phyloP scores from a whole-genome alignment of 192 early-diverging fungal species.

The Lobosporangium transversale region DNA sequence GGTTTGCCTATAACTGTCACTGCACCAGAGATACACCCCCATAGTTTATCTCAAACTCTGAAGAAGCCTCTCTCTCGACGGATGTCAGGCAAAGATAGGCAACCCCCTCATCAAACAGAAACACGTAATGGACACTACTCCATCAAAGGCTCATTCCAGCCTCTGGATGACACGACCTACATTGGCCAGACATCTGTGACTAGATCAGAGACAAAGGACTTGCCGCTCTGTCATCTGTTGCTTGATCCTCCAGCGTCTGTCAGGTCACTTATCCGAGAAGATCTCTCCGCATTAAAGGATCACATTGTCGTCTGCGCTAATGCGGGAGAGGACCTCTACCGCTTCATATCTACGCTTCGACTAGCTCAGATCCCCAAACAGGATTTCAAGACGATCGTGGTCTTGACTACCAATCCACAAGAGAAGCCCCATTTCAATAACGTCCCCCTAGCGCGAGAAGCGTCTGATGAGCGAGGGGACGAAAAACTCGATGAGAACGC shows the following conservation, averaged over 20 bases:
- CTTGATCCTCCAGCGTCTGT: conserved; percentile 18
- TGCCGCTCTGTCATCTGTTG: conserved; percentile 49
- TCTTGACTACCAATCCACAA: conserved; percentile 41
- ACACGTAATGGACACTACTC: neutral
- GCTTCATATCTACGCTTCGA: conserved; percentile 46
- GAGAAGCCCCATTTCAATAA: too few species aligned
- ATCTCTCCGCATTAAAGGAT: conserved; percentile 23
- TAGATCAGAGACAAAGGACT: conserved; percentile 32
- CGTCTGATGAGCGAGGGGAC: too few species aligned
- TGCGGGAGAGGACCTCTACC: conserved; percentile 39
- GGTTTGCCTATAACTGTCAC: too few species aligned
- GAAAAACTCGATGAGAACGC: too few species aligned
- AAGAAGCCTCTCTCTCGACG: too few species aligned
- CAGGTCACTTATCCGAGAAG: conserved; percentile 24
- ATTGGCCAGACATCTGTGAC: conserved; percentile 35
- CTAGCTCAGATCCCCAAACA: conserved; percentile 48
- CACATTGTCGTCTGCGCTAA: conserved; percentile 62
- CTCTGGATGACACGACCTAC: conserved; percentile 29
- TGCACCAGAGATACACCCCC: too few species aligned
- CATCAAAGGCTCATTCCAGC: conserved; percentile 7
- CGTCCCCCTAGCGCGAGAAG: too few species aligned
- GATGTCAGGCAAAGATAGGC: neutral
- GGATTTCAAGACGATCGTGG: conserved; percentile 61
- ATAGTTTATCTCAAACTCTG: too few species aligned
- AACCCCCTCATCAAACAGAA: neutral